Percentiles rank a stretch among this genome's conserved stretches.
Evolutionary conservation across 495 filamentous ascomycete species (phyloP).

Genomic region (Aspergillus sparsus): DNA sequence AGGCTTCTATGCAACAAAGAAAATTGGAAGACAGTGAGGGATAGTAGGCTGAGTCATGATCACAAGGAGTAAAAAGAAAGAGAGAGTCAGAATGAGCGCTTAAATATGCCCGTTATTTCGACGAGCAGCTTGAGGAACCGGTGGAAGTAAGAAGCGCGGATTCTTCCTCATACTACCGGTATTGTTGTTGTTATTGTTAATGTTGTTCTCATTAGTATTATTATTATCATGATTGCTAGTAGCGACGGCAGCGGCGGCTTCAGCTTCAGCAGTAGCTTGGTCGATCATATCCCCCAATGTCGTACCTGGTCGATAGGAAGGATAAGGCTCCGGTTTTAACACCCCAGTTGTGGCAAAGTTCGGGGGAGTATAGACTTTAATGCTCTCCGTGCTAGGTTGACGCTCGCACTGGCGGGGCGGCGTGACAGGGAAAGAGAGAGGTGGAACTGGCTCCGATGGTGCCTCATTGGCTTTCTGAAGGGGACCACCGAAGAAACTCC

Average conservation of each 20-base stretch:
- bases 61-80: not conserved
- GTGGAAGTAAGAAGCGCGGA: constrained; percentile 13
- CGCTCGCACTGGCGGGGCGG: constrained; percentile 42
- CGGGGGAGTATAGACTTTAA: constrained; percentile 70
- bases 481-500: constrained; percentile 36
- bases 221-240: not conserved
- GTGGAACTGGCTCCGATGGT: constrained; percentile 12
- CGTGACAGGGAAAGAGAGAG: constrained; percentile 28
- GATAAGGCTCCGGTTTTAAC: constrained; percentile 36
- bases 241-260: not conserved
- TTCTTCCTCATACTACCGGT: constrained; percentile 4
- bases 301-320: constrained; percentile 49
- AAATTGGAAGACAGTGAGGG: no score
- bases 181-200: not conserved
- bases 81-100: not conserved
- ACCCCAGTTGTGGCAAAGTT: constrained; percentile 35
- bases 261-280: constrained; percentile 28
- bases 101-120: constrained; percentile 1
- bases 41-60: no score
- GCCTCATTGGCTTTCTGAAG: not conserved
- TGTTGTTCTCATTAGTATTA: not conserved
- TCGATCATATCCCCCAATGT: constrained; percentile 70
- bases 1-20: no score
- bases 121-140: constrained; percentile 1
- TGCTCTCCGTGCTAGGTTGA: constrained; percentile 63